These are phyloP conservation scores for Mycena capillaripes DNA, from an alignment of 768 basidiomycete species.

Conservation along the genomic window DNA sequence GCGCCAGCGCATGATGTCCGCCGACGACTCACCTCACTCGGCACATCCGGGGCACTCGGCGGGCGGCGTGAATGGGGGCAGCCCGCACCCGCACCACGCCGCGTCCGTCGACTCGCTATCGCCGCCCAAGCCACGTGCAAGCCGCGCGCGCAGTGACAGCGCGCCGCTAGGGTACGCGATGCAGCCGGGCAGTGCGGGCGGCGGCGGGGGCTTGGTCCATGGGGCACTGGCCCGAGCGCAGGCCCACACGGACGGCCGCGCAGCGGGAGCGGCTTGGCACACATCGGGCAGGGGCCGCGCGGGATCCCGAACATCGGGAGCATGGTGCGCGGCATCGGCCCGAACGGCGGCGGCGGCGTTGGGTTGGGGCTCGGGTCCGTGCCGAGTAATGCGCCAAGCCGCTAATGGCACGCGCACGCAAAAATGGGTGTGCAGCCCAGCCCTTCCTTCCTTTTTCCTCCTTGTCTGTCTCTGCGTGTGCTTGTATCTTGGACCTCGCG, in stretches of 20 bases:
- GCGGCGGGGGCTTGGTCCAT: conserved; percentile 42
- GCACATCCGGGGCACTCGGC: conserved; percentile 11
- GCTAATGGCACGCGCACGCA: conserved; percentile 9
- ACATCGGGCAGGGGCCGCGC: conserved; percentile 37
- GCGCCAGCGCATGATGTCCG: conserved; percentile 65
- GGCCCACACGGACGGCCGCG: conserved; percentile 55
- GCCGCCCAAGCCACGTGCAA: conserved; percentile 49
- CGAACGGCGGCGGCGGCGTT: conserved; percentile 38
- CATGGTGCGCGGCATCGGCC: conserved; percentile 46
- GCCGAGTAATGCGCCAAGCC: conserved; percentile 40
- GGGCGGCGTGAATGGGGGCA: conserved; percentile 23
- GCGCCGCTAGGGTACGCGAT: conserved; percentile 72
- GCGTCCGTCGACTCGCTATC: conserved; percentile 46
- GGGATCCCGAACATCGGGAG: conserved; percentile 55
- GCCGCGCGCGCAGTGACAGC: conserved; percentile 77
- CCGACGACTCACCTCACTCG: conserved; percentile 42
- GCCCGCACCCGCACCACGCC: conserved; percentile 40
- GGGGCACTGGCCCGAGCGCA: conserved; percentile 44
- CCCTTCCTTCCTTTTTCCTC: not conserved
- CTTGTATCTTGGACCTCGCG: conserved; percentile 19
- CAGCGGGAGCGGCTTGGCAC: conserved; percentile 65
- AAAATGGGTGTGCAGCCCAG: conserved; percentile 33
- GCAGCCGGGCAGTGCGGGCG: conserved; percentile 31
- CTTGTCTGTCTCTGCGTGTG: not conserved
- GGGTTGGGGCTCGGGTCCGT: conserved; percentile 51